Evolutionary conservation across 2,329 filamentous ascomycete genomes (phyloP).

Genomic region (Dothiorella sarmentorum): DNA sequence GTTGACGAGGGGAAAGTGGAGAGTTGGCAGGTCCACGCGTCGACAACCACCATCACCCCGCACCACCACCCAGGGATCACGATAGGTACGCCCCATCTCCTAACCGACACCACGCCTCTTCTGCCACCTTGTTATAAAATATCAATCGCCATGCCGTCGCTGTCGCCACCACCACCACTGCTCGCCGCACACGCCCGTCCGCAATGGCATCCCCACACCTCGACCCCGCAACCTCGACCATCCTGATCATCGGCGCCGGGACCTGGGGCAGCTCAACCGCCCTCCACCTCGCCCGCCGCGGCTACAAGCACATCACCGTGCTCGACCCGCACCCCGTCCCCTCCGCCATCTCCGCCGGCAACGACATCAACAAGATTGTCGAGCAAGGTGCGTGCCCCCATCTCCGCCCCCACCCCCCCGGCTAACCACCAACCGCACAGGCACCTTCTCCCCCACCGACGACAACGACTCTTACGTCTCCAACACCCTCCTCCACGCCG

Average conservation of each 20-base stretch:
- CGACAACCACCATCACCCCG: not conserved
- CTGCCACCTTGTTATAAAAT: not conserved
- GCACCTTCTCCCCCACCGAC: conserved; percentile 5
- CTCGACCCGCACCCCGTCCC: conserved; percentile 48
- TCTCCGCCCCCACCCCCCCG: not conserved
- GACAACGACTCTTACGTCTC: conserved; percentile 8
- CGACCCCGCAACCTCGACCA: conserved; percentile 16
- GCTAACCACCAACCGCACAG: not conserved
- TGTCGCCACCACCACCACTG: too few relatives aligned
- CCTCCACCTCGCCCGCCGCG: conserved; percentile 49
- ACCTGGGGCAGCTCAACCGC: conserved; percentile 54
- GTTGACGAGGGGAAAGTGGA: not conserved
- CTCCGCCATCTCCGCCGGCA: conserved; percentile 48
- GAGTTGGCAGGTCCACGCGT: conserved; percentile 16
- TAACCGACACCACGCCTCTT: not conserved
- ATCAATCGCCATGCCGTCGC: not conserved
- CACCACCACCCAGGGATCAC: not conserved
- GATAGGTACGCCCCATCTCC: not conserved
- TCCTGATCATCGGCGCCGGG: conserved; percentile 49
- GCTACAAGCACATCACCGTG: conserved; percentile 49
- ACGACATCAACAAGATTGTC: conserved; percentile 52
- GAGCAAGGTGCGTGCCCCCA: conserved; percentile 33
- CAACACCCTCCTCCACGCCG: conserved; percentile 18
- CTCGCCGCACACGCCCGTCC: too few relatives aligned
- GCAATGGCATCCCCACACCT: conserved; percentile 10